Evolutionary conservation across 345 rosid species (phyloP), one percentile per base, ranked within the genome.

Genomic region (Pseudoturritis turrita): DNA sequence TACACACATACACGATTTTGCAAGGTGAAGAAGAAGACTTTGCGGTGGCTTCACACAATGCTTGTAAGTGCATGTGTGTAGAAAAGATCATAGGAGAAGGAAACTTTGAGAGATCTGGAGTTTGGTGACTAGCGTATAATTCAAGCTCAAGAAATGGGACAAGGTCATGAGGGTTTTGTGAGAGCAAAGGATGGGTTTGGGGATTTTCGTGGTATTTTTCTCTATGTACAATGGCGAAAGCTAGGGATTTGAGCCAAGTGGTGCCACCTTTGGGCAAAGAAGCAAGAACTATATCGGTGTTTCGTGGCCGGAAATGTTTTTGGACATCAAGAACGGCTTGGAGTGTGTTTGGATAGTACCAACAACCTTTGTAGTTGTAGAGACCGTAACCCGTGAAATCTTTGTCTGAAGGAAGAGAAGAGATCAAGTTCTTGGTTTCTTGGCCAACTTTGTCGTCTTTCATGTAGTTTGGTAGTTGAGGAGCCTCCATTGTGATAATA

Each of bases 261-360:
- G 89, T 83, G 25, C 91, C 91, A 41, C 86, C 78, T 63, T 88
- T 88, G 9, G 94, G 94, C 45, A 73, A 70, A 50, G 89, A 80
- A 53, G 80, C 82, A 2, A 88, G 78, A 58, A 83, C 61, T 49
- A 84, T 45, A 66, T 88, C 91, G 15, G 75, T 36, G 7, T 70
- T 51, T 6, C 68, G 68, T 47, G 88, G 84, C 36, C 74, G 78
- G 45, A 88, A 88, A 46, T 84, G 73, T 4, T 62, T 54, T 58
- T 84, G 85, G 62, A 70, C 47, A 4, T 68, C 50, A 52, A 75
- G 64, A 26, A 70, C 58, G 19, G 54, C 65, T 70, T 70, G 71
- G 7, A 70, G 64, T 63, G 39, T 37, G 55, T 62, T 70, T 33
- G 75, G 65, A 64, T 76, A 69, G 59, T 62, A 70, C 90, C 94